Conservation (phyloP, 2,329 filamentous ascomycete genomes). For the Cordyceps tenuipes region DNA sequence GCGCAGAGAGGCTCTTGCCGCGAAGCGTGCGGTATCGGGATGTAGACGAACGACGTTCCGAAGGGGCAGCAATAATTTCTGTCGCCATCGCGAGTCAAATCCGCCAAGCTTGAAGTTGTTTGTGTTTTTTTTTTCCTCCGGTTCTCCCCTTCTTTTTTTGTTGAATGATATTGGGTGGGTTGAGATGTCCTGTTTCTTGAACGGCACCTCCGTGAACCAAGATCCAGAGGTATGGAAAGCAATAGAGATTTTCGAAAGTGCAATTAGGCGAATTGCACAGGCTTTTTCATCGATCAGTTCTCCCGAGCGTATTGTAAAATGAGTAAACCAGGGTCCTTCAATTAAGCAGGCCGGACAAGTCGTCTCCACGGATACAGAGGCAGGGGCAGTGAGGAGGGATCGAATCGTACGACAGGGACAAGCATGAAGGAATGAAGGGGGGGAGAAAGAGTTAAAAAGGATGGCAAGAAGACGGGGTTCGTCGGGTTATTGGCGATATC, state of each 20-base stretch:
- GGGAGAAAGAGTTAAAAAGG: background rate
- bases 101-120: background rate
- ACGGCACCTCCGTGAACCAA: background rate
- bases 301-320: background rate
- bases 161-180: background rate
- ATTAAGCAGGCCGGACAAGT: background rate
- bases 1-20: slow-evolving; percentile 27
- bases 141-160: background rate
- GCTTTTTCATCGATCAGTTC: background rate
- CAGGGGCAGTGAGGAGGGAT: background rate
- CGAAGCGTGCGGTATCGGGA: slow-evolving; percentile 27
- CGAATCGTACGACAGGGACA: slow-evolving; percentile 4
- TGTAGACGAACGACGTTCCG: slow-evolving; percentile 6
- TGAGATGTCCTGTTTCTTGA: background rate
- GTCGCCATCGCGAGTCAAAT: slow-evolving; percentile 13
- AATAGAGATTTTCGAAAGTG: background rate
- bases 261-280: background rate
- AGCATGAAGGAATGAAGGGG: background rate
- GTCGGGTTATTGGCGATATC: background rate
- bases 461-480: background rate
- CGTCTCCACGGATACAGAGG: slow-evolving; percentile 4
- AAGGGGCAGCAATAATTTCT: slow-evolving; percentile 14
- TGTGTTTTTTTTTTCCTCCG: too few species aligned
- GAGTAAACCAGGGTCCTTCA: background rate
- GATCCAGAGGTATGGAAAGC: background rate